A percentile compares a stretch with the other conserved stretches of the same genome.
Conservation (phyloP, 305 asterid genomes). For the Lippia alba region DNA sequence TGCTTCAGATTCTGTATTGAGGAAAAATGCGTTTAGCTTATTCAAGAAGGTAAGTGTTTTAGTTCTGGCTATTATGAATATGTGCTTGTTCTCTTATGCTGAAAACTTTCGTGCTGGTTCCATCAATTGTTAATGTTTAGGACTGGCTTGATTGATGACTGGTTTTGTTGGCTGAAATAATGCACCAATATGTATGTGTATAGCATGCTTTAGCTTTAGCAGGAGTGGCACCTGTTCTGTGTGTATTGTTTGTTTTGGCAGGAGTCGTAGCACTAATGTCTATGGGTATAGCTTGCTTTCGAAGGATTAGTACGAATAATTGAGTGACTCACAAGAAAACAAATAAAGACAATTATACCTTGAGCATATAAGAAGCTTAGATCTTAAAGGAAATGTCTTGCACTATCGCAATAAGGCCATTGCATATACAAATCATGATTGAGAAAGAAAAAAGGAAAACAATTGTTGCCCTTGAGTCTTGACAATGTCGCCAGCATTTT, state of each 20-base stretch:
- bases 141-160: constrained; percentile 9
- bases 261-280: too few species aligned
- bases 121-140: background rate
- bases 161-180: constrained; percentile 25
- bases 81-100: constrained; percentile 9
- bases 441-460: background rate
- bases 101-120: constrained; percentile 9
- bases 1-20: constrained; percentile 64
- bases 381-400: constrained; percentile 11
- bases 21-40: constrained; percentile 72
- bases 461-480: background rate
- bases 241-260: constrained; percentile 8
- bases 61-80: constrained; percentile 29
- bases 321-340: too few species aligned
- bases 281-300: background rate
- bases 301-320: constrained; percentile 4
- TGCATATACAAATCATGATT: background rate
- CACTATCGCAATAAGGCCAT: too few species aligned
- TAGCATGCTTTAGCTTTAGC: constrained; percentile 14
- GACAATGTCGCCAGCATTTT: background rate
- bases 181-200: constrained; percentile 9
- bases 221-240: too few species aligned
- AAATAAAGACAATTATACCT: constrained; percentile 1
- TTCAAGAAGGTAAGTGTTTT: constrained; percentile 60
- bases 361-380: background rate